These are phyloP conservation scores for Dactylellina leptospora DNA, from an alignment of 2,329 filamentous ascomycete genomes.

Conservation along the genomic window DNA sequence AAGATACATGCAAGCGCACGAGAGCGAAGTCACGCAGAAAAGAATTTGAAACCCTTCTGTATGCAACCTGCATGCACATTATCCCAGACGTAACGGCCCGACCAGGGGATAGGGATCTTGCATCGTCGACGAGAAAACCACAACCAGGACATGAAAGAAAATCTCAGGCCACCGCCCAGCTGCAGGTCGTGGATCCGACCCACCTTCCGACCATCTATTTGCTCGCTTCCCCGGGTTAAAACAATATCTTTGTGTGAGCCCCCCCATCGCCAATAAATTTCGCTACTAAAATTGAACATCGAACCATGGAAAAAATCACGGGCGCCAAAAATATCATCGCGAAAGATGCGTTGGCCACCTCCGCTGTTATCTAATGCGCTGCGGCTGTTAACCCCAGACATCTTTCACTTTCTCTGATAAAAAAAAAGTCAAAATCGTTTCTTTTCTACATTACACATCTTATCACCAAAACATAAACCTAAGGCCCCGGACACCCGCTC, in stretches of 20 bases:
- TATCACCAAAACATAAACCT: neutral
- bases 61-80: neutral
- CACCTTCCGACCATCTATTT: neutral
- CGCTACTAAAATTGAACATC: too few species aligned
- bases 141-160: neutral
- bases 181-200: slow-evolving; percentile 2
- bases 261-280: too few species aligned
- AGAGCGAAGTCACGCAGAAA: slow-evolving; percentile 5
- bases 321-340: too few species aligned
- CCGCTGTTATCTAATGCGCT: too few species aligned
- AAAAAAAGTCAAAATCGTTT: too few species aligned
- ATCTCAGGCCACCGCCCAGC: neutral
- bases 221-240: neutral
- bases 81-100: slow-evolving; percentile 6
- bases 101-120: too few species aligned
- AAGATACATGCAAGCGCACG: neutral
- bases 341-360: too few species aligned
- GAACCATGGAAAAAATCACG: too few species aligned
- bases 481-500: slow-evolving; percentile 55
- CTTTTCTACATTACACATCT: too few species aligned
- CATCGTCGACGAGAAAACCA: neutral
- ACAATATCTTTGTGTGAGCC: too few species aligned
- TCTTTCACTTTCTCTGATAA: too few species aligned
- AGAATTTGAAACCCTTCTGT: slow-evolving; percentile 7
- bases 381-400: too few species aligned